A percentile compares a stretch with the other conserved stretches of the same genome.
Evolutionary conservation across 2,329 filamentous ascomycete genomes (phyloP).

Genomic region (Beauveria caledonica): DNA sequence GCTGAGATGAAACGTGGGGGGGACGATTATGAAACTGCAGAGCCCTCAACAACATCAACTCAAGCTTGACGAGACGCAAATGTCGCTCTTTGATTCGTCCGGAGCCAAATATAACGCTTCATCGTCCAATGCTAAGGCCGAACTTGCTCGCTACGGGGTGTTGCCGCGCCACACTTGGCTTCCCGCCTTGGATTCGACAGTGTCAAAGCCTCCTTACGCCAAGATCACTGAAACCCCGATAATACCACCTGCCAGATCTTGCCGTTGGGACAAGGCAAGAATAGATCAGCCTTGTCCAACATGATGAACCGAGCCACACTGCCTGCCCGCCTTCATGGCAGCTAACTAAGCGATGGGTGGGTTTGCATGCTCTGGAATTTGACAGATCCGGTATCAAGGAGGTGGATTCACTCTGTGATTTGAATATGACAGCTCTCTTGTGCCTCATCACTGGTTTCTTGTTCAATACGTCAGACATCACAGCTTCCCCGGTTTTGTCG

Average conservation of each 20-base stretch:
- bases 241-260: neutral
- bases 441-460: neutral
- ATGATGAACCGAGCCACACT: neutral
- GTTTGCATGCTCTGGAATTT: slow-evolving; percentile 4
- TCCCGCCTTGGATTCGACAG: neutral
- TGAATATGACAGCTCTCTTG: neutral
- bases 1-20: slow-evolving; percentile 14
- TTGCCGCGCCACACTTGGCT: neutral
- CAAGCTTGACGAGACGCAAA: neutral
- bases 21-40: neutral
- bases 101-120: neutral
- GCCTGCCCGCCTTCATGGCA: neutral
- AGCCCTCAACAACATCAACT: neutral
- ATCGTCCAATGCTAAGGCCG: neutral
- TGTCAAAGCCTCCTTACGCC: slow-evolving; percentile 1
- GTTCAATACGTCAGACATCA: neutral
- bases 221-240: slow-evolving; percentile 1
- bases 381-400: slow-evolving; percentile 16
- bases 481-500: neutral
- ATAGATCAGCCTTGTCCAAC: neutral
- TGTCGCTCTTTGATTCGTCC: neutral
- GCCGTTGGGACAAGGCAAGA: neutral
- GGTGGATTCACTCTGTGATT: slow-evolving; percentile 10
- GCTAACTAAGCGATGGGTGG: neutral
- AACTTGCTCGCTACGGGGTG: neutral